A percentile compares a stretch with the other conserved stretches of the same genome.
phyloP scores from a whole-genome alignment of 2,329 filamentous ascomycete species.

The Nemania sp. region DNA sequence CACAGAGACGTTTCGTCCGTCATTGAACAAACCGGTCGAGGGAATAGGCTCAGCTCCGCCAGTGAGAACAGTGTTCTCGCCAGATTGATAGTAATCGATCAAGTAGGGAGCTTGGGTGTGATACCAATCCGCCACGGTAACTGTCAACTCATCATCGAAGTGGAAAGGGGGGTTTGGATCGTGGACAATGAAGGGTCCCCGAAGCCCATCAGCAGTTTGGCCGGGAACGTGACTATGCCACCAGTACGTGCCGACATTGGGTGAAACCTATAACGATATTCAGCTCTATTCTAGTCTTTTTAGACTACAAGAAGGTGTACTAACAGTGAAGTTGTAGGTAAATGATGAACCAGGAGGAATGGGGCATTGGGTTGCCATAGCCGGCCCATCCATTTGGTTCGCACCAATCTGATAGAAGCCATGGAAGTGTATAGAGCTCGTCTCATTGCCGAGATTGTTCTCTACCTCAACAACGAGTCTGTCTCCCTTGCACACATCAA shows the following conservation, averaged over 20 bases:
- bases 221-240: constrained; percentile 21
- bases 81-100: constrained; percentile 21
- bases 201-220: constrained; percentile 22
- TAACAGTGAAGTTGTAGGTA: constrained; percentile 19
- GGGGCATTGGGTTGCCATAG: constrained; percentile 18
- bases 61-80: constrained; percentile 10
- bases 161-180: constrained; percentile 17
- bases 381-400: constrained; percentile 22
- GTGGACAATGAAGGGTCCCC: constrained; percentile 19
- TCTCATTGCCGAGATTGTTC: constrained; percentile 22
- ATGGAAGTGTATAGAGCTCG: constrained; percentile 16
- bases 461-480: constrained; percentile 12
- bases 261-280: constrained; percentile 5
- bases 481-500: constrained; percentile 20
- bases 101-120: constrained; percentile 17
- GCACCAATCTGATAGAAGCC: constrained; percentile 16
- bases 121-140: constrained; percentile 22
- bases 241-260: constrained; percentile 21
- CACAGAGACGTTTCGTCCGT: constrained; percentile 14
- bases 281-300: not conserved
- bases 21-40: constrained; percentile 15
- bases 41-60: constrained; percentile 21
- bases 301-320: not conserved
- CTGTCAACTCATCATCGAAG: constrained; percentile 9
- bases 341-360: constrained; percentile 18